Evolutionary conservation across 73 alveolate genomes (phyloP).

Genomic region (Symbiodinium natans): DNA sequence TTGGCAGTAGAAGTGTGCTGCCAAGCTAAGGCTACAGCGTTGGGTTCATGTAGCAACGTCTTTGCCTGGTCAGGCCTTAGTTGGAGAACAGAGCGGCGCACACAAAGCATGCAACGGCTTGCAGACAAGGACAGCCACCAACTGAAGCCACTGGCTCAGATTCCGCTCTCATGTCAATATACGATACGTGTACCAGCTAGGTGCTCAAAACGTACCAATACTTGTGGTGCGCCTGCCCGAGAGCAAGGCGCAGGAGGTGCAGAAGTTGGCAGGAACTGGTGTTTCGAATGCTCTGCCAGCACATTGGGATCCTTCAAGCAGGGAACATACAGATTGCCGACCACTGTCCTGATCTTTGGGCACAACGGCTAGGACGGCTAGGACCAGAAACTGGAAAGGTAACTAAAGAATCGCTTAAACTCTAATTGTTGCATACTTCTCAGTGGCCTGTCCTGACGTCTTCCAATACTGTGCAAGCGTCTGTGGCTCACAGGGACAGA

Average conservation of each 20-base stretch:
- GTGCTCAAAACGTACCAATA: too few relatives aligned
- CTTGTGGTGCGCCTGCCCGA: too few relatives aligned
- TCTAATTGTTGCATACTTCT: too few relatives aligned
- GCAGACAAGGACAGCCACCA: too few relatives aligned
- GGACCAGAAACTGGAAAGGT: too few relatives aligned
- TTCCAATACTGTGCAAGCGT: slow-evolving; percentile 25
- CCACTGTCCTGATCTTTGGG: background rate
- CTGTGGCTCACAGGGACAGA: slow-evolving; percentile 36
- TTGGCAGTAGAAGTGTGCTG: too few relatives aligned
- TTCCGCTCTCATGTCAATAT: too few relatives aligned
- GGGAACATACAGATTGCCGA: background rate
- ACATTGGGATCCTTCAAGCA: slow-evolving; percentile 24
- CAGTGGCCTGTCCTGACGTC: slow-evolving; percentile 70
- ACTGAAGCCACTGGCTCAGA: too few relatives aligned
- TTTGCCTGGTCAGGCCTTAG: slow-evolving; percentile 64
- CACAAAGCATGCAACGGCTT: background rate
- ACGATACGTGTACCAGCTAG: too few relatives aligned
- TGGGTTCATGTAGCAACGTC: slow-evolving; percentile 41
- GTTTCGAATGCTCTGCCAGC: slow-evolving; percentile 61
- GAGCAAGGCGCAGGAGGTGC: slow-evolving; percentile 73
- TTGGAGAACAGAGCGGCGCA: too few relatives aligned
- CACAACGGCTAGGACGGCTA: too few relatives aligned
- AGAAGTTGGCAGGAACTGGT: slow-evolving; percentile 70
- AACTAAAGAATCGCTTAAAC: too few relatives aligned
- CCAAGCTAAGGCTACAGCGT: background rate